Evolutionary conservation across 495 filamentous ascomycete genomes (phyloP).

Genomic region (Podospora tetraspora): DNA sequence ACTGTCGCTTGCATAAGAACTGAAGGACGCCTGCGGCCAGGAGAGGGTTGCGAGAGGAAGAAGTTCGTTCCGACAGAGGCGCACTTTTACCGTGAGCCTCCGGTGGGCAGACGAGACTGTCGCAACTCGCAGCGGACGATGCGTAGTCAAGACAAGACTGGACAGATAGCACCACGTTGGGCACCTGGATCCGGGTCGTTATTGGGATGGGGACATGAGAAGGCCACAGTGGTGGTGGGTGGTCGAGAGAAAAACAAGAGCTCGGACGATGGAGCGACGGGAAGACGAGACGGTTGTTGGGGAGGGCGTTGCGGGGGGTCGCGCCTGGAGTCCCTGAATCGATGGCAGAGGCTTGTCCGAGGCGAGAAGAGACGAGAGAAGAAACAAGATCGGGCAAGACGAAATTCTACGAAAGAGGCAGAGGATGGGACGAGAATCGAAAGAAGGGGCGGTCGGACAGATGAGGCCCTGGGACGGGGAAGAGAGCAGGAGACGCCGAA

Average conservation of each 20-base stretch:
- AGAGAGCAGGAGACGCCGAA: slow-evolving; percentile 14
- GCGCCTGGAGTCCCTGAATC: neutral
- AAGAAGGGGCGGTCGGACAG: slow-evolving; percentile 24
- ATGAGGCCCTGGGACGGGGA: slow-evolving; percentile 12
- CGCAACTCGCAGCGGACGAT: slow-evolving; percentile 19
- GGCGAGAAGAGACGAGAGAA: slow-evolving; percentile 5
- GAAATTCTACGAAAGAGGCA: slow-evolving; percentile 11
- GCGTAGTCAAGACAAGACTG: slow-evolving; percentile 15
- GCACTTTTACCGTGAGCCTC: slow-evolving; percentile 49
- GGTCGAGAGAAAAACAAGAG: slow-evolving; percentile 6
- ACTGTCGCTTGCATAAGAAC: slow-evolving; percentile 40
- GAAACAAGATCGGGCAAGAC: slow-evolving; percentile 10
- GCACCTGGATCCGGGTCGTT: slow-evolving; percentile 28
- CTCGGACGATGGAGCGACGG: neutral
- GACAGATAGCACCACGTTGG: slow-evolving; percentile 29
- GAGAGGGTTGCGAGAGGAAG: slow-evolving; percentile 14
- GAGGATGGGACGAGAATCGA: slow-evolving; percentile 18
- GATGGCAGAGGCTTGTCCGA: slow-evolving; percentile 6
- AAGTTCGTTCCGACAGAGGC: slow-evolving; percentile 38
- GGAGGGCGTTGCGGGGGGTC: neutral
- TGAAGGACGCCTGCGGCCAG: slow-evolving; percentile 54
- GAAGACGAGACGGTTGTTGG: neutral
- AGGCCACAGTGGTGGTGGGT: slow-evolving; percentile 7
- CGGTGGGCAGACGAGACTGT: slow-evolving; percentile 24
- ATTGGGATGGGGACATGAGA: slow-evolving; percentile 28